phyloP scores from a whole-genome alignment of 202 grass and related monocot genomes.

The Zoysia matrella region DNA sequence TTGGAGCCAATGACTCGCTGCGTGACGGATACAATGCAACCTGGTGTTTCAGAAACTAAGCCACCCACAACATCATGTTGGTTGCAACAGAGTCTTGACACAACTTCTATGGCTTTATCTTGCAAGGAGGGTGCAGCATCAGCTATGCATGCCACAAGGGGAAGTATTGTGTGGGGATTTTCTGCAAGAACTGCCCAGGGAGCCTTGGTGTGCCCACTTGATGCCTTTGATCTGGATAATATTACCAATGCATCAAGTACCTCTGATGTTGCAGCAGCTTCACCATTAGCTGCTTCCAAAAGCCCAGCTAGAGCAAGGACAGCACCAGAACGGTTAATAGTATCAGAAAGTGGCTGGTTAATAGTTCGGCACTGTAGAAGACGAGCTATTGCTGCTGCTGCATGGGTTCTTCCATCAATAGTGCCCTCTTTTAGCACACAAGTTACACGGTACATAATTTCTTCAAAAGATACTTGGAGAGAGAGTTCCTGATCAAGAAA shows the following conservation, averaged over 20 bases:
- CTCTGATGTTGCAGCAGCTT: conserved; percentile 87
- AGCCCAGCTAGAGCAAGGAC: conserved; percentile 91
- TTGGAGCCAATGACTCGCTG: conserved; percentile 69
- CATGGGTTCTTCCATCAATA: conserved; percentile 97
- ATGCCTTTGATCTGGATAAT: conserved; percentile 86
- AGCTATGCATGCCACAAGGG: conserved; percentile 91
- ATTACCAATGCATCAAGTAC: conserved; percentile 92
- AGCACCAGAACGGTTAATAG: conserved; percentile 78
- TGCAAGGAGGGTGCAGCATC: conserved; percentile 84
- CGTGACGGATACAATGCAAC: conserved; percentile 78
- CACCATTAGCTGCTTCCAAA: conserved; percentile 84
- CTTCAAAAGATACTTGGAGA: conserved; percentile 72
- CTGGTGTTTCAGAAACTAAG: conserved; percentile 78
- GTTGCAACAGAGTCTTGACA: conserved; percentile 79
- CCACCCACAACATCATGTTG: conserved; percentile 85
- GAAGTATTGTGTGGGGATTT: conserved; percentile 93
- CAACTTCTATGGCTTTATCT: conserved; percentile 98
- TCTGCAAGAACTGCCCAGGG: conserved; percentile 93
- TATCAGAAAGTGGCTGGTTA: conserved; percentile 75
- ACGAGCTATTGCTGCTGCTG: conserved; percentile 96
- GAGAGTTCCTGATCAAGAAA: conserved; percentile 92
- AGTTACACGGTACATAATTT: conserved; percentile 81
- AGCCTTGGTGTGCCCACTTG: conserved; percentile 77
- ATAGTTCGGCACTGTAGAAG: conserved; percentile 73
- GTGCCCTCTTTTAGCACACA: conserved; percentile 85